phyloP scores from a whole-genome alignment of 352 stramenopile genomes.

The Chrysophaeum taylorii region DNA sequence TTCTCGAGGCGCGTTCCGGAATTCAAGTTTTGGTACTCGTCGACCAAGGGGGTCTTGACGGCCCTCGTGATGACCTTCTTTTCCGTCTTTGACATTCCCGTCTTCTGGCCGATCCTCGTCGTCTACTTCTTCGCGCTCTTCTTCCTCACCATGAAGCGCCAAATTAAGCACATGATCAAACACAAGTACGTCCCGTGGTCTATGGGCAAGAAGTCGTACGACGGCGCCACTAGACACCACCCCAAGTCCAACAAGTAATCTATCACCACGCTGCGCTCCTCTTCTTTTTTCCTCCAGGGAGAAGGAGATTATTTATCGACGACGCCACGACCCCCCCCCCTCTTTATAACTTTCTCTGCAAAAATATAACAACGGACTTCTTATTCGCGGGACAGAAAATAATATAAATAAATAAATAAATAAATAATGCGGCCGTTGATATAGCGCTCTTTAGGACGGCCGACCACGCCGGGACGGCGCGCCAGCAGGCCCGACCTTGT shows the following conservation, averaged over 20 bases:
- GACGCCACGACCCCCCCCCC: no score
- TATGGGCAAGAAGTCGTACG: slow-evolving; percentile 90
- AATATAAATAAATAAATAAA: no score
- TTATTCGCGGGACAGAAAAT: no score
- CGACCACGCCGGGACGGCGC: no score
- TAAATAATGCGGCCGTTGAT: no score
- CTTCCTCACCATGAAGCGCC: slow-evolving; percentile 95
- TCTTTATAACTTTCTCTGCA: no score
- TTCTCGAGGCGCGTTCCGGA: slow-evolving; percentile 84
- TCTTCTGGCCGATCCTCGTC: slow-evolving; percentile 98
- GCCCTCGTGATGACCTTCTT: slow-evolving; percentile 95
- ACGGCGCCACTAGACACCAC: slow-evolving; percentile 39
- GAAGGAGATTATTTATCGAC: no score
- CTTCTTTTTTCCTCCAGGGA: no score
- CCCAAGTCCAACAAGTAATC: not conserved
- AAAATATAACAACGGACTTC: no score
- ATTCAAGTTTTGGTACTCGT: slow-evolving; percentile 95
- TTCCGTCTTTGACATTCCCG: slow-evolving; percentile 91
- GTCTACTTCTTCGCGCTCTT: slow-evolving; percentile 98
- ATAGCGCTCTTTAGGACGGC: no score
- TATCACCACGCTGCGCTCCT: no score
- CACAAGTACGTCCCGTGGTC: slow-evolving; percentile 95
- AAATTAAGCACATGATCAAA: slow-evolving; percentile 99
- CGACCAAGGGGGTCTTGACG: slow-evolving; percentile 60
- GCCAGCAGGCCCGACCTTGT: no score